Base-by-base conservation (phyloP, 352 stramenopile genomes). In the Phytophthora ohioensis region DNA sequence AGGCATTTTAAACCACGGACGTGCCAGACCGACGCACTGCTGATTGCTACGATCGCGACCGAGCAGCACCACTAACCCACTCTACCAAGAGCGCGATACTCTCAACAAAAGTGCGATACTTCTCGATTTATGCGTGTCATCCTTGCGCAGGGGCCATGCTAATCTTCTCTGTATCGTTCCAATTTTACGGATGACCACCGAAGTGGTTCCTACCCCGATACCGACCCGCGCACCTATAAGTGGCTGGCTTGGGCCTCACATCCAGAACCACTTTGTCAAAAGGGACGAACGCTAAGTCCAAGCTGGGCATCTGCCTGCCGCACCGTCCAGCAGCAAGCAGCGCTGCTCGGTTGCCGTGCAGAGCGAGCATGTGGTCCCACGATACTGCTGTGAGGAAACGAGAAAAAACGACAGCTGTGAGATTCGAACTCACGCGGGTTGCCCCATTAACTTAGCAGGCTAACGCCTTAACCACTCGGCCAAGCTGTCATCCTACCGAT, bases 111-210 rank as follows among this genome's bases (percentile, higher is more conserved):
- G 17, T 21, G 17, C 17, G 17, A 21, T 21, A 21, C 17, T 21
- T 21, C 17, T 21, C 17, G 17, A 21, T 21, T 21, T 21, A 21
- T 21, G 17, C 17, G 17, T 21, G 17, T 21, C 17, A 21, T 21
- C 17, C 17, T 21, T 21, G 17, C 17, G 17, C 17, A 21, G 17
- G 17, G 17, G 17, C 17, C 17, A 21, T 21, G 17, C 17, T 21
- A 66, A 49, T 75, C 67, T 75, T 75, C 67, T 75, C 67, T 75
- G 60, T 75, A 75, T 67, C 60, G 55, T 70, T 74, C 70, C 73
- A 78, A 48, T 80, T 75, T 80, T 80, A 75, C 69, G 73, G 73
- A 80, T 80, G 73, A 80, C 69, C 68, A 73, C 38, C 38, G 38
- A 43, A 43, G 38, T 43, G 38, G 38, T 43, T 43, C 38, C 38